Conservation (phyloP, 2,329 filamentous ascomycete species). For the Trichoderma sp. region DNA sequence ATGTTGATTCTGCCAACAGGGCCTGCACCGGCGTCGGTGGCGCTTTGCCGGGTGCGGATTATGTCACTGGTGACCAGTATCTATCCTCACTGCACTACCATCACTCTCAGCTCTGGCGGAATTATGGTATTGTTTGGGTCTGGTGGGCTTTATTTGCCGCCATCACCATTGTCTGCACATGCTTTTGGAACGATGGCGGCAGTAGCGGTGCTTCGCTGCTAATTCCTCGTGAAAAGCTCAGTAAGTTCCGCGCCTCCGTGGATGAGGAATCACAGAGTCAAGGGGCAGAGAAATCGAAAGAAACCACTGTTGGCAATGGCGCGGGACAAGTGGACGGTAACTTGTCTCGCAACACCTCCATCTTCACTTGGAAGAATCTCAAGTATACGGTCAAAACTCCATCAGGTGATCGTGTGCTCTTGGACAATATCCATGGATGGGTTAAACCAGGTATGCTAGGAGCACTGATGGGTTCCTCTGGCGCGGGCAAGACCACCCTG, state of each 20-base stretch:
- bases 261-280: background rate
- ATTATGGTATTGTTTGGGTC: slow-evolving; percentile 63
- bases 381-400: slow-evolving; percentile 67
- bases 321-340: slow-evolving; percentile 32
- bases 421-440: slow-evolving; percentile 82
- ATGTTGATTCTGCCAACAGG: slow-evolving; percentile 41
- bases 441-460: slow-evolving; percentile 80
- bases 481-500: slow-evolving; percentile 83
- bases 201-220: slow-evolving; percentile 57
- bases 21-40: slow-evolving; percentile 62
- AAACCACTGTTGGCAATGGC: background rate
- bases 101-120: slow-evolving; percentile 57
- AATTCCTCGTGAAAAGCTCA: slow-evolving; percentile 61
- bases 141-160: slow-evolving; percentile 63
- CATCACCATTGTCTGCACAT: slow-evolving; percentile 60
- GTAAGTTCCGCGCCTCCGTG: slow-evolving; percentile 27
- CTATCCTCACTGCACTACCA: slow-evolving; percentile 56
- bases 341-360: slow-evolving; percentile 63
- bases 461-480: slow-evolving; percentile 76
- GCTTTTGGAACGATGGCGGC: slow-evolving; percentile 55
- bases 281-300: background rate
- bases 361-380: slow-evolving; percentile 76
- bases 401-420: slow-evolving; percentile 63
- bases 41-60: slow-evolving; percentile 49
- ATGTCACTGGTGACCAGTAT: slow-evolving; percentile 59